Evolutionary conservation across 495 filamentous ascomycete genomes (phyloP).

Genomic region (Lepraria neglecta): DNA sequence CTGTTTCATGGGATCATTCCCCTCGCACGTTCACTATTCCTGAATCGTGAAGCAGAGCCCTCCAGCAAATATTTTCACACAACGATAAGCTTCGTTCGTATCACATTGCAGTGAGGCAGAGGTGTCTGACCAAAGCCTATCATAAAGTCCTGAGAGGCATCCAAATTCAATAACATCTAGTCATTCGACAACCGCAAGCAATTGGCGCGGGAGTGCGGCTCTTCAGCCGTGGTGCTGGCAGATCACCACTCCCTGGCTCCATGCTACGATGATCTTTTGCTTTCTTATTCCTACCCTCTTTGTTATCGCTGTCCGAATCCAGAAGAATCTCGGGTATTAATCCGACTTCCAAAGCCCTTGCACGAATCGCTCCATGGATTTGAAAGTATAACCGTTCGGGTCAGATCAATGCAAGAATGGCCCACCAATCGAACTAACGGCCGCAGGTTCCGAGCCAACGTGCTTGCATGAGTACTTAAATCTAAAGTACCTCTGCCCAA

Average conservation of each 20-base stretch:
- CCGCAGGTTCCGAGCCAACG: constrained; percentile 4
- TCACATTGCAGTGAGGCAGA: no score
- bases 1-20: no score
- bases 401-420: not conserved
- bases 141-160: no score
- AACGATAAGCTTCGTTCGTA: no score
- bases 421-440: not conserved
- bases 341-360: not conserved
- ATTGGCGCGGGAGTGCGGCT: constrained; percentile 14
- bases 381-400: not conserved
- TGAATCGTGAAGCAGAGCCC: no score
- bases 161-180: not conserved
- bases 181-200: not conserved
- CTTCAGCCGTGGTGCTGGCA: not conserved
- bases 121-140: no score
- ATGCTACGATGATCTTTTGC: not conserved
- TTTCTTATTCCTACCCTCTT: not conserved
- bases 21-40: no score
- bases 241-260: not conserved
- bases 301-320: not conserved
- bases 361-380: not conserved
- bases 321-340: not conserved
- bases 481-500: not conserved
- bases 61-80: no score
- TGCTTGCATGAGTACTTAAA: not conserved